Evolutionary conservation across 306 rosid species (phyloP), one percentile per base, ranked within the genome.

Genomic region (Canavalia gladiata): DNA sequence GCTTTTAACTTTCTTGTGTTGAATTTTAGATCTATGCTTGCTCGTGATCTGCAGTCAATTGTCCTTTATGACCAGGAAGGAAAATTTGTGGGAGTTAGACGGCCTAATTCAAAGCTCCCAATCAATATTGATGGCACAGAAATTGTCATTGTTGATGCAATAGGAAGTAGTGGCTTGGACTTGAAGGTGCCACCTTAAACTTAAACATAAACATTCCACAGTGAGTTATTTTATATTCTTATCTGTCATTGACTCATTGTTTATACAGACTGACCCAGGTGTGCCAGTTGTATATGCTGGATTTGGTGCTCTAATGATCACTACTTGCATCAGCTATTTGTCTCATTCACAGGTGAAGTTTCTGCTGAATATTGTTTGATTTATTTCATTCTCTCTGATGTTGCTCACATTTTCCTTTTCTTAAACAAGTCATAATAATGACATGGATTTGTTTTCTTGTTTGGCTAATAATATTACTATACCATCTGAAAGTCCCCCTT

Each of bases 261-360:
- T 81, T 75, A 77, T 81, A 33, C 84, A 95, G 99, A 93, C 92
- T 69, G 99, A 95, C 52, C 99, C 99, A 0, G 97, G 97, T 34
- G 99, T 95, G 47, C 99, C 98, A 3, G 63, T 91, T 83, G 98
- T 95, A 28, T 95, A 93, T 84, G 93, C 99, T 81, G 99, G 99
- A 82, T 95, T 95, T 87, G 98, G 99, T 66, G 98, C 98, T 78
- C 90, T 95, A 8, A 95, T 93, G 99, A 94, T 95, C 64, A 95
- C 99, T 30, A 93, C 97, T 63, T 95, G 99, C 90, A 87, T 91
- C 85, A 95, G 99, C 83, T 95, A 79, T 83, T 87, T 91, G 66
- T 91, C 98, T 86, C 99, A 95, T 87, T 91, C 99, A 35, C 93
- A 91, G 97, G 97, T 90, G 77, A 85, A 55, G 35, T 78, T 70